Percentiles rank a stretch among this genome's conserved stretches.
Evolutionary conservation across 176 grass and related monocot genomes (phyloP).

Genomic region (Saccharum officinarum): DNA sequence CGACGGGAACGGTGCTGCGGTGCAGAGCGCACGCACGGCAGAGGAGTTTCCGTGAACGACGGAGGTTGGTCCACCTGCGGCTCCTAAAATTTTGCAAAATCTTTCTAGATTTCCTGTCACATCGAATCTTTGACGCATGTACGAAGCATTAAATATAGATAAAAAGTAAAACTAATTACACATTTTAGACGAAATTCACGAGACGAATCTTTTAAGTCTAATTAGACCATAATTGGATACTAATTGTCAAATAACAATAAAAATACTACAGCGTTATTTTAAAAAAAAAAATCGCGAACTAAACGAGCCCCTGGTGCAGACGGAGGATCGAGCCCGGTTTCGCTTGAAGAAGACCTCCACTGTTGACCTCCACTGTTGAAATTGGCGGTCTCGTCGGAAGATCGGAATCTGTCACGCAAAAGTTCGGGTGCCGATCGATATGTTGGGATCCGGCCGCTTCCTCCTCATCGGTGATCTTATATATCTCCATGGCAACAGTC

Average conservation of each 20-base stretch:
- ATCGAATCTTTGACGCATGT: too few species aligned
- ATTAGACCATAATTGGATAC: too few species aligned
- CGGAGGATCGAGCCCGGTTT: not conserved
- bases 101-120: too few species aligned
- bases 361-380: not conserved
- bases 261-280: too few species aligned
- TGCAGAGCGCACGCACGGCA: not conserved
- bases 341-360: not conserved
- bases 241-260: too few species aligned
- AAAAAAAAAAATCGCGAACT: too few species aligned
- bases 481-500: not conserved
- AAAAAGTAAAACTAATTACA: too few species aligned
- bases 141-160: too few species aligned
- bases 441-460: constrained; percentile 7
- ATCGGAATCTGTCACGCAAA: constrained; percentile 42
- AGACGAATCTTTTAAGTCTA: too few species aligned
- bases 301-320: too few species aligned
- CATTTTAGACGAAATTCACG: too few species aligned
- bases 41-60: not conserved
- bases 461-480: not conserved
- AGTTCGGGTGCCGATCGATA: constrained; percentile 33
- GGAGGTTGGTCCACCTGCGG: not conserved
- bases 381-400: constrained; percentile 28
- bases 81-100: too few species aligned
- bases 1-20: not conserved